phyloP scores from a whole-genome alignment of 129 eudicot genomes.

The Helianthus annuus region HanXRQr2.0-SUNRISE NC_035442.2:143236877-143237376 shows the following conservation, averaged over 20 bases:
- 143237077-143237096: conserved; percentile 30
- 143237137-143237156: conserved; percentile 37
- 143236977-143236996: conserved; percentile 49
- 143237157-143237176: conserved; percentile 20
- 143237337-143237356: conserved; percentile 19
- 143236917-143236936: conserved; percentile 40
- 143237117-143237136: conserved; percentile 40
- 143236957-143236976: conserved; percentile 47
- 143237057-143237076: conserved; percentile 52
- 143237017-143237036: conserved; percentile 42
- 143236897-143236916: conserved; percentile 44
- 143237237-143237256: conserved; percentile 54
- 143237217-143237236: conserved; percentile 49
- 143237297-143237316: conserved; percentile 1
- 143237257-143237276: conserved; percentile 45
- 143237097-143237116: conserved; percentile 44
- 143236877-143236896: conserved; percentile 42
- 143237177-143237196: conserved; percentile 12
- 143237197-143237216: conserved; percentile 27
- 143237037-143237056: conserved; percentile 46
- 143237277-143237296: conserved; percentile 34
- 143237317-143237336: conserved; percentile 17
- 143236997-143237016: conserved; percentile 22
- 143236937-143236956: conserved; percentile 43
- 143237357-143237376: conserved; percentile 48